Conservation (phyloP, 1,284 basidiomycete species). For the Trichosporon asahii region DNA sequence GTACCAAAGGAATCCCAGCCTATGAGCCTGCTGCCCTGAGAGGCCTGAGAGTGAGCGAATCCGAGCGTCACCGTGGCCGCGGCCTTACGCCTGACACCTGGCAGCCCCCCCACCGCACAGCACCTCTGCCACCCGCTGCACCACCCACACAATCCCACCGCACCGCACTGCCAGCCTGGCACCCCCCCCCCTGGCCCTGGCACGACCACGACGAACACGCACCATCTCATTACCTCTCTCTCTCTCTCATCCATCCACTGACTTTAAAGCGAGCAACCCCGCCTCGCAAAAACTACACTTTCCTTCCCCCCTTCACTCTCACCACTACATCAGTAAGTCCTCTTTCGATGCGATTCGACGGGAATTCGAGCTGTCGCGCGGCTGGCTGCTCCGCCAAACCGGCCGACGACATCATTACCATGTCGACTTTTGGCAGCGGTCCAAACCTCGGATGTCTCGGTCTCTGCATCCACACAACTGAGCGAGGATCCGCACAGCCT, state of each 20-base stretch:
- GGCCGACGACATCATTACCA: conserved; percentile 1
- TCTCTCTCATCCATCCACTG: conserved; percentile 15
- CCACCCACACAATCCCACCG: background rate
- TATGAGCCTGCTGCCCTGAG: background rate
- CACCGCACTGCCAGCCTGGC: conserved; percentile 10
- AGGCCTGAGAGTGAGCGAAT: conserved; percentile 6
- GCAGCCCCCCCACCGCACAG: background rate
- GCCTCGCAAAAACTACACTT: background rate
- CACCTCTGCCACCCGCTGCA: background rate
- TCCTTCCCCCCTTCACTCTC: background rate
- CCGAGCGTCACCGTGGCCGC: conserved; percentile 13
- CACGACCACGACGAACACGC: background rate
- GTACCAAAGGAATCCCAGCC: background rate
- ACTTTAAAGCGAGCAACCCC: background rate
- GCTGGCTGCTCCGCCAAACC: background rate
- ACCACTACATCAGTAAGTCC: conserved; percentile 13
- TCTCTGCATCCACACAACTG: background rate
- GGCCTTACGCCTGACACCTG: background rate
- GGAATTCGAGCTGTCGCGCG: background rate
- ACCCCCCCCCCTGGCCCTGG: conserved; percentile 7
- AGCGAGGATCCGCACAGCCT: background rate
- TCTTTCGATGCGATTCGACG: background rate
- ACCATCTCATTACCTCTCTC: conserved; percentile 15
- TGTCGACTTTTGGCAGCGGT: conserved; percentile 4
- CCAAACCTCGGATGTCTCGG: background rate